A percentile compares a stretch with the other conserved stretches of the same genome.
phyloP scores from a whole-genome alignment of 495 filamentous ascomycete genomes.

The Tuber indicum region DNA sequence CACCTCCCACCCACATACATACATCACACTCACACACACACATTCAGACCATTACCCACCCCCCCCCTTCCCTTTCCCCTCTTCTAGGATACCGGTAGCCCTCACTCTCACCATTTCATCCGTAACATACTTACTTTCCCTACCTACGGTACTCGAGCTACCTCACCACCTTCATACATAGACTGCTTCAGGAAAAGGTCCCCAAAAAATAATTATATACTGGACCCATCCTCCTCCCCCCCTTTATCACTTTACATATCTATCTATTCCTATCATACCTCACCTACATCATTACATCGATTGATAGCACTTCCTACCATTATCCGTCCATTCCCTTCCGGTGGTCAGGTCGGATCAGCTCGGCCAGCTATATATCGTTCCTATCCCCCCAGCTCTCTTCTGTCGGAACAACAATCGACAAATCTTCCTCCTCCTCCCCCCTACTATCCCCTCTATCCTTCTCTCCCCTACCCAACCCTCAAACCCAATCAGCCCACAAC shows the following conservation, averaged over 20 bases:
- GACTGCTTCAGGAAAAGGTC: background rate
- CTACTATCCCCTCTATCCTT: background rate
- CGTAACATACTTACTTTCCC: background rate
- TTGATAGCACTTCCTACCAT: background rate
- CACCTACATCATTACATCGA: background rate
- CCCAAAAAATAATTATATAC: constrained; percentile 6
- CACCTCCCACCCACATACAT: background rate
- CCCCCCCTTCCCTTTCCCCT: background rate
- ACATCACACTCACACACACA: background rate
- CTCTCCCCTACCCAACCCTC: constrained; percentile 1
- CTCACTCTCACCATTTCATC: background rate
- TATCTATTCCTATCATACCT: background rate
- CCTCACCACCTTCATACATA: background rate
- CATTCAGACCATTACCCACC: background rate
- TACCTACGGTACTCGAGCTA: background rate
- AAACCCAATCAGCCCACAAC: constrained; percentile 2
- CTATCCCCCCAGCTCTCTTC: background rate
- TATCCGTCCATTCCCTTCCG: background rate
- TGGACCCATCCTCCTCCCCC: background rate
- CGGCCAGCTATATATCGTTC: background rate
- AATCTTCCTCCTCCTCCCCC: background rate
- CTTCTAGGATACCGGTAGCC: background rate
- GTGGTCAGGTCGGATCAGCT: background rate
- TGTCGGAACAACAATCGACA: background rate
- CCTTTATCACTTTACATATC: background rate